Evolutionary conservation across 1,284 basidiomycete genomes (phyloP).

Genomic region (Blastosporella zonata): DNA sequence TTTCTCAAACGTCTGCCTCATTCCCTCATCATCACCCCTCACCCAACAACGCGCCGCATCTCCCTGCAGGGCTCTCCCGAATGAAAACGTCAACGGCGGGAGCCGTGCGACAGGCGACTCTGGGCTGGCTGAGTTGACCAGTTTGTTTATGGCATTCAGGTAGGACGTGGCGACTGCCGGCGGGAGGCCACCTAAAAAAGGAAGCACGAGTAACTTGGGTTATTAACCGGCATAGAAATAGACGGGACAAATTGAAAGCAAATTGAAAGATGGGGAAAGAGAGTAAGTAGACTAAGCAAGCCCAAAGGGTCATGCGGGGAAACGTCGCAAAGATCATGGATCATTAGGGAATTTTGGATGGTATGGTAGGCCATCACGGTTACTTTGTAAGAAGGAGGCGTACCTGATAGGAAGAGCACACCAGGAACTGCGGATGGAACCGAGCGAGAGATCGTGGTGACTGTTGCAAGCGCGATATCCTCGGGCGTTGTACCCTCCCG

Average conservation of each 20-base stretch:
- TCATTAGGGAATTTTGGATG: background rate
- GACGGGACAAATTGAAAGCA: background rate
- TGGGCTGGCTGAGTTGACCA: slow-evolving; percentile 30
- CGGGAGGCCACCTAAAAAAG: slow-evolving; percentile 37
- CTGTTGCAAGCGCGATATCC: slow-evolving; percentile 45
- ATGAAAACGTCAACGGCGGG: slow-evolving; percentile 46
- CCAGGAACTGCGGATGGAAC: slow-evolving; percentile 47
- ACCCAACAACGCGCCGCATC: slow-evolving; percentile 47
- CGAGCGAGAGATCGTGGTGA: slow-evolving; percentile 43
- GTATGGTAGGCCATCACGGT: background rate
- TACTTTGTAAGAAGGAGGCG: slow-evolving; percentile 2
- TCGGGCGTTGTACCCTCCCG: slow-evolving; percentile 35
- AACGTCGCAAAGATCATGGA: slow-evolving; percentile 1
- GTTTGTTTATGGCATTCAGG: slow-evolving; percentile 36
- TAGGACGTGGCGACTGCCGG: slow-evolving; percentile 36
- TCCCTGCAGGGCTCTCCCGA: slow-evolving; percentile 47
- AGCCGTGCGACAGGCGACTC: slow-evolving; percentile 35
- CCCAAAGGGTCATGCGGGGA: background rate
- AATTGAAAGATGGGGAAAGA: slow-evolving; percentile 3
- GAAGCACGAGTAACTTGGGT: background rate
- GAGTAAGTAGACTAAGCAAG: too few relatives aligned
- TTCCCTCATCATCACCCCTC: slow-evolving; percentile 38
- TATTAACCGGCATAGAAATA: background rate
- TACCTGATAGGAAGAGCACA: slow-evolving; percentile 49
- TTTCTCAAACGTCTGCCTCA: slow-evolving; percentile 37